These are phyloP conservation scores for Microbotryomycetes sp. DNA, from an alignment of 1,284 basidiomycete species.

Conservation along the genomic window DNA sequence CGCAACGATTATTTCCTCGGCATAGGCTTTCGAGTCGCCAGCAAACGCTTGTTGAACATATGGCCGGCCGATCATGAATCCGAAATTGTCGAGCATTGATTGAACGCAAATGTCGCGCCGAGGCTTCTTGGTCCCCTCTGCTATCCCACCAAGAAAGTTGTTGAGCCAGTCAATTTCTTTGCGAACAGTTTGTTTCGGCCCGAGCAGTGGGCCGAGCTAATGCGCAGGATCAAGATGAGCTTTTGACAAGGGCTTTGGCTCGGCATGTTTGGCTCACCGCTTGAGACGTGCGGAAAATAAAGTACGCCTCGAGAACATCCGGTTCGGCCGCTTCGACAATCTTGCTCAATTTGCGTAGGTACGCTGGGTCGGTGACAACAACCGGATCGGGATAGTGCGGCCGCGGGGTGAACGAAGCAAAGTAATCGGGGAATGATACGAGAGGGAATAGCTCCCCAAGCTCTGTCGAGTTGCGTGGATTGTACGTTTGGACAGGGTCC, in stretches of 20 bases:
- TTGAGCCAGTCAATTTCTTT: slow-evolving; percentile 60
- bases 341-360: slow-evolving; percentile 58
- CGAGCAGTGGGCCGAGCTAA: slow-evolving; percentile 57
- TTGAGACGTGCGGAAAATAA: slow-evolving; percentile 46
- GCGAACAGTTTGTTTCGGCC: slow-evolving; percentile 65
- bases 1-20: slow-evolving; percentile 76
- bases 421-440: slow-evolving; percentile 68
- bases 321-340: slow-evolving; percentile 63
- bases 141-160: slow-evolving; percentile 71
- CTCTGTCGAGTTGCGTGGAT: slow-evolving; percentile 68
- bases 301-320: slow-evolving; percentile 77
- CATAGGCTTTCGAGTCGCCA: slow-evolving; percentile 69
- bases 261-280: too few relatives aligned
- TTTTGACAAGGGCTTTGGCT: too few relatives aligned
- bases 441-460: slow-evolving; percentile 54
- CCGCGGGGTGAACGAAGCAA: slow-evolving; percentile 73
- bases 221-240: neutral
- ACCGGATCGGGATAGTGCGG: slow-evolving; percentile 60
- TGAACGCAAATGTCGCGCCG: slow-evolving; percentile 56
- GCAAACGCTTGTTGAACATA: slow-evolving; percentile 84
- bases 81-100: slow-evolving; percentile 44
- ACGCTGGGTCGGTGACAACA: slow-evolving; percentile 77
- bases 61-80: slow-evolving; percentile 50
- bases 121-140: slow-evolving; percentile 76
- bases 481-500: slow-evolving; percentile 81